Evolutionary conservation across 192 early-diverging fungal genomes (phyloP), one percentile per base, ranked within the genome.

Genomic region (Coemansia sp.): DNA sequence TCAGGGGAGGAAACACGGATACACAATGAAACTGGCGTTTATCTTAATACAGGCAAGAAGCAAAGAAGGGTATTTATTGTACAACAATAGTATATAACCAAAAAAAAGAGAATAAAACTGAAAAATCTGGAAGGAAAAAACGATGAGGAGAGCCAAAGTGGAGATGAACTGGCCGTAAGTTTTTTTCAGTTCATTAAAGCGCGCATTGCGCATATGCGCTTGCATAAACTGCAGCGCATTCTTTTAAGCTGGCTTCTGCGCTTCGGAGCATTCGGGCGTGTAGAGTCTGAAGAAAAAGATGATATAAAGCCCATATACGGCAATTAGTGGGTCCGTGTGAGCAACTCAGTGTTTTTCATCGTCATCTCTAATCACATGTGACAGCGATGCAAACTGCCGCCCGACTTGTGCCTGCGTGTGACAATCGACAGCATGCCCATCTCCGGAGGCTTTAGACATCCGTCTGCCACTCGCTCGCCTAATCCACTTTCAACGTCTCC

Each of bases 91-190:
- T n/a, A n/a, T n/a, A n/a, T n/a, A n/a, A n/a, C n/a, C n/a, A n/a
- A 30, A 37, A 24, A 42, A 25, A 33, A 24, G 40, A 41, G 5
- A 34, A 39, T 15, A 46, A 27, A n/a, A 34, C 25, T 24, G 12
- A 27, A 46, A 34, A 48, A 23, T 43, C 18, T 10, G 14, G 22
- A 19, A 11, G 21, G 38, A 25, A 18, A 53, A 51, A 43, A 19
- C 33, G 19, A 51, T 61, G 19, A 52, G 18, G 40, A 54, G 57
- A 48, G 39, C 56, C 25, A 38, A 60, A 60, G n/a, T 50, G 47
- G 3, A 30, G 27, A 30, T 30, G 27, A 30, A 30, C 27, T 30
- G 27, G 27, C n/a, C n/a, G 27, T 2, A 7, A 7, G 27, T 30
- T 30, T 30, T 30, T 2, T 30, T 30, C 27, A 30, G 27, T 30